Evolutionary conservation across 1,139 yeast genomes (phyloP).

Genomic region (Candida sp.): DNA sequence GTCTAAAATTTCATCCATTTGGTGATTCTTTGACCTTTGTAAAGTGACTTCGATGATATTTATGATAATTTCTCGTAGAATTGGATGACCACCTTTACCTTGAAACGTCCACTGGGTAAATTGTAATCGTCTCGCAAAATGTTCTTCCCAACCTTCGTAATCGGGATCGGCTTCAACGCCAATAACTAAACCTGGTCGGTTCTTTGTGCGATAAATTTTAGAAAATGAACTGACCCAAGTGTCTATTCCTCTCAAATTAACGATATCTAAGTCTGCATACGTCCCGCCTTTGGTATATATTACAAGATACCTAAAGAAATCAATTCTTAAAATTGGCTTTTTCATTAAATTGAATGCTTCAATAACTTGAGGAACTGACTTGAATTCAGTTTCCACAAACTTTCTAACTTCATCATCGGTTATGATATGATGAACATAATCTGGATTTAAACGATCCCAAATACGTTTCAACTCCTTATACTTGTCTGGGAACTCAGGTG

Average conservation of each 20-base stretch:
- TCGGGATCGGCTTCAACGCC: constrained; percentile 96
- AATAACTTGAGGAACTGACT: constrained; percentile 61
- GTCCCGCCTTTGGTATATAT: constrained; percentile 89
- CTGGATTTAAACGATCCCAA: constrained; percentile 62
- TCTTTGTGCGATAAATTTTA: constrained; percentile 26
- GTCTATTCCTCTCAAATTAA: constrained; percentile 34
- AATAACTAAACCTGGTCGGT: constrained; percentile 67
- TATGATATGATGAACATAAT: constrained; percentile 65
- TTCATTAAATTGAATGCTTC: constrained; percentile 78
- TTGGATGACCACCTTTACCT: constrained; percentile 88
- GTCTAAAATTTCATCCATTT: constrained; percentile 43
- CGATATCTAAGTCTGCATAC: constrained; percentile 87
- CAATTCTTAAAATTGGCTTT: constrained; percentile 75
- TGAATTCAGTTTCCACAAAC: constrained; percentile 33
- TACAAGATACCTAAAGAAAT: constrained; percentile 67
- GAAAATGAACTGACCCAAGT: constrained; percentile 31
- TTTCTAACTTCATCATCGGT: constrained; percentile 66
- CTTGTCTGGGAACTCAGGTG: constrained; percentile 7
- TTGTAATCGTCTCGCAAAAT: constrained; percentile 68
- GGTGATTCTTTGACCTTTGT: constrained; percentile 25
- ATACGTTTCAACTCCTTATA: constrained; percentile 35
- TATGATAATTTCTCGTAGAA: constrained; percentile 76
- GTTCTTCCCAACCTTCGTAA: constrained; percentile 70
- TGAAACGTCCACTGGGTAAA: constrained; percentile 78
- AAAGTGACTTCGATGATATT: constrained; percentile 74